Base-by-base conservation (phyloP, 2,329 filamentous ascomycete genomes). In the Cladosporium velox region DNA sequence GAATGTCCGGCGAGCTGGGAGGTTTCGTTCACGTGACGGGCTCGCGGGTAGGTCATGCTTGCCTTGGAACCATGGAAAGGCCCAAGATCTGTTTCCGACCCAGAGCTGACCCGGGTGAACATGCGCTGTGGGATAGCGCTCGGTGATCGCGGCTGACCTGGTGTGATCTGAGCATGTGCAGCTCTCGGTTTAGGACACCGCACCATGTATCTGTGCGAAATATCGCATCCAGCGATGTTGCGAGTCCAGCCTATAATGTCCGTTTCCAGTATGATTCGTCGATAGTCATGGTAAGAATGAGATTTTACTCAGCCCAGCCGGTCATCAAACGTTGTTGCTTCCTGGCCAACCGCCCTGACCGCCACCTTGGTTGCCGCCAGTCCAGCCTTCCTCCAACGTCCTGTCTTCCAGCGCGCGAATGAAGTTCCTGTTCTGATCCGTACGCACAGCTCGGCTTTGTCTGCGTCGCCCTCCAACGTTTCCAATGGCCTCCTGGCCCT, bases 381-480 rank as follows among this genome's bases (percentile, higher is more conserved):
- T 75, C 75, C 76, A 97, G 1, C 93, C 92, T 78, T 98, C 94
- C 78, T 97, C 94, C 65, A 98, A 82, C 1, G 93, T 97, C 41
- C 95, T 87, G 79, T 98, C 95, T 79, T 99, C 95, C 69, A 99
- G 83, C 68, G 91, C 97, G 65, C 95, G 88, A 73, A 99, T 96
- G 76, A 99, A 97, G 76, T 98, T 94, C 51, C 93, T 85, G 38
- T 75, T 66, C 26, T 67, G 70, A 74, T 93, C 90, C 78, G 77
- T 79, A 84, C 77, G 63, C 64, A 58, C 52, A 68, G 73, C 85
- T 65, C 93, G 86, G 75, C 75, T 77, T 26, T 74, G 76, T 34
- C 92, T 94, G 54, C 91, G 90, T 76, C 93, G 86, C 73, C 93
- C 87, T 51, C 91, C 87, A 34, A 90, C 85, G 79, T 81, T 87